Base-by-base conservation (phyloP, 2,329 filamentous ascomycete species). In the Simplicillium sp. region DNA sequence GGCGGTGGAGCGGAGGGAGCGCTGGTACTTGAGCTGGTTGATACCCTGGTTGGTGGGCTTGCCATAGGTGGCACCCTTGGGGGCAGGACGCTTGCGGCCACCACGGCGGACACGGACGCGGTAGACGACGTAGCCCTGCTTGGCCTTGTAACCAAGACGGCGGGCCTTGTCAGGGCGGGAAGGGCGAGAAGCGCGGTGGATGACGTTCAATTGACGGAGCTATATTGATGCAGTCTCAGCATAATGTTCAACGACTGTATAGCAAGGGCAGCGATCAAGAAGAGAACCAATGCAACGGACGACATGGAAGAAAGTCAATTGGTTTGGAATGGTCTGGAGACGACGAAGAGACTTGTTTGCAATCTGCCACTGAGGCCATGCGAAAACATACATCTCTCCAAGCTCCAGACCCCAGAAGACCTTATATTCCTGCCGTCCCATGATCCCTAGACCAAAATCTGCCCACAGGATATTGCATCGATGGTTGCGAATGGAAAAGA, bases 211-310 rank as follows among this genome's bases (percentile, higher is more conserved):
- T 80, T 97, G 90, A 78, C 90, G 89, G 72, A 94, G 87, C 90
- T 96, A 92, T 90, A 89, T 90, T 92, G 74, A 92, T 92, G 87
- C 85, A 96, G 87, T 96, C 89, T 96, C 89, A 96, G 90, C 87
- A 77, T 45, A 83, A 89, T 77, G 87, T 94, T 96, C 89, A 96
- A 94, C 87, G 87, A 95, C 87, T 95, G 86, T 87, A 88, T 87
- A 87, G 82, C 83, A 87, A 59, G 79, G 20, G 20, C 20, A 25
- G 20, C 5, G 20, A 25, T 25, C 20, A 25, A 25, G 9, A 9
- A 25, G 20, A 9, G 20, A 25, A 25, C 9, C 20, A 5, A 25
- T 25, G 20, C 20, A 25, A 25, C 20, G 20, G 20, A 25, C 20
- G 20, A 25, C 20, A 25, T 25, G 20, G 20, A 25, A 25, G 20